Conservation (phyloP, 164 flowering plant genomes). For the Umbellularia californica region DNA sequence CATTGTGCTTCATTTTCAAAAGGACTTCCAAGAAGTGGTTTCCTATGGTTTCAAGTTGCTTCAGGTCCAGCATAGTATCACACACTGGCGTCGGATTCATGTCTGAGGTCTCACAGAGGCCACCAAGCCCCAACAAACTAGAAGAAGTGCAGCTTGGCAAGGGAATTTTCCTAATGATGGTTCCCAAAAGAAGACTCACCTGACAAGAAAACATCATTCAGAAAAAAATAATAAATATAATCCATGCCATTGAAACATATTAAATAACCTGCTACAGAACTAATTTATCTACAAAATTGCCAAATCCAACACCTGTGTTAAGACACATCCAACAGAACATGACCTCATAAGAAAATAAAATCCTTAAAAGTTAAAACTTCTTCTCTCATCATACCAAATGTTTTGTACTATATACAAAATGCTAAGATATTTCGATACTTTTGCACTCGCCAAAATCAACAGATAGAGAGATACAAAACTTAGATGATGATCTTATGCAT, state of each 20-base stretch:
- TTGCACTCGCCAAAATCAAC: not conserved
- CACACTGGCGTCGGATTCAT: constrained; percentile 9
- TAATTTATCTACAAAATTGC: no score
- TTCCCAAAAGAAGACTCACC: constrained; percentile 97
- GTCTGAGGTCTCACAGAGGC: constrained; percentile 22
- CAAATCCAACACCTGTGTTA: no score
- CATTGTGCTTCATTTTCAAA: constrained; percentile 98
- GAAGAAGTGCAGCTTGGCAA: constrained; percentile 43
- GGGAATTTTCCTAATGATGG: constrained; percentile 88
- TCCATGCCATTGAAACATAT: no score
- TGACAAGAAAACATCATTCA: constrained; percentile 25
- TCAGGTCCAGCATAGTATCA: constrained; percentile 59
- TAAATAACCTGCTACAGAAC: no score
- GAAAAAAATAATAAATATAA: no score
- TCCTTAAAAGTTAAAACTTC: no score
- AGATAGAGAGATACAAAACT: not conserved
- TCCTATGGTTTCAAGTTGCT: constrained; percentile 86
- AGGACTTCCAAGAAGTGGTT: constrained; percentile 89
- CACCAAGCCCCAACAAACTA: constrained; percentile 19
- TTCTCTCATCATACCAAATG: no score
- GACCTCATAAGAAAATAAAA: no score
- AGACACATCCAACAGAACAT: no score
- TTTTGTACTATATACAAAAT: no score
- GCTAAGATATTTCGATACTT: not conserved
- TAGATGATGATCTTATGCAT: no score